Evolutionary conservation across 2,329 filamentous ascomycete genomes (phyloP).

Genomic region (Diatrype stigma): DNA sequence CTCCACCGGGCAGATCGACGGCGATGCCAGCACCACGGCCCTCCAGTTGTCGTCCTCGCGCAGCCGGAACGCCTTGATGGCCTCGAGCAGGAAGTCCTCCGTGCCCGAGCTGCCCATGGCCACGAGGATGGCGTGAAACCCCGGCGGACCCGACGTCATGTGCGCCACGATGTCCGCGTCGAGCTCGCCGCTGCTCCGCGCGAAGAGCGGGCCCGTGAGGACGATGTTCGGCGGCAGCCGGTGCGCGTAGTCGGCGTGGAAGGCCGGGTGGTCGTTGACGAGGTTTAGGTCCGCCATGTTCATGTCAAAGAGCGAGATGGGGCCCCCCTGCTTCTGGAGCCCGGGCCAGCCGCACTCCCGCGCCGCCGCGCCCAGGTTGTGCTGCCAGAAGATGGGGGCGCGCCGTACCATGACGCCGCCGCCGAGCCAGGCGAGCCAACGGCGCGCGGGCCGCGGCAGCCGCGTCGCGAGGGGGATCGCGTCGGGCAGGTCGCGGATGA

Average conservation of each 20-base stretch:
- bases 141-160: background rate
- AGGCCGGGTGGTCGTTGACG: background rate
- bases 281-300: background rate
- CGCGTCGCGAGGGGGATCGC: background rate
- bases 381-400: background rate
- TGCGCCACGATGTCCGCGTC: background rate
- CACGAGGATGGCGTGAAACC: conserved; percentile 1
- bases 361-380: background rate
- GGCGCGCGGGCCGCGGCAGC: background rate
- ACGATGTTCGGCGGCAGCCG: background rate
- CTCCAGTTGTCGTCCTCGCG: background rate
- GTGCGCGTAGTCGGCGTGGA: background rate
- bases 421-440: background rate
- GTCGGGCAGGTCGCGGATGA: background rate
- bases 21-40: background rate
- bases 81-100: conserved; percentile 12
- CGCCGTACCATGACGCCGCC: background rate
- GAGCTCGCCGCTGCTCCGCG: background rate
- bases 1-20: background rate
- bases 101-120: background rate
- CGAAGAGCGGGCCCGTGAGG: background rate
- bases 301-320: background rate
- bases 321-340: too few species aligned
- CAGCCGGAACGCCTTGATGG: conserved; percentile 2
- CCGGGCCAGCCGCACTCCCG: background rate